Conservation (phyloP, 306 rosid species). For the Vicia faba region DNA sequence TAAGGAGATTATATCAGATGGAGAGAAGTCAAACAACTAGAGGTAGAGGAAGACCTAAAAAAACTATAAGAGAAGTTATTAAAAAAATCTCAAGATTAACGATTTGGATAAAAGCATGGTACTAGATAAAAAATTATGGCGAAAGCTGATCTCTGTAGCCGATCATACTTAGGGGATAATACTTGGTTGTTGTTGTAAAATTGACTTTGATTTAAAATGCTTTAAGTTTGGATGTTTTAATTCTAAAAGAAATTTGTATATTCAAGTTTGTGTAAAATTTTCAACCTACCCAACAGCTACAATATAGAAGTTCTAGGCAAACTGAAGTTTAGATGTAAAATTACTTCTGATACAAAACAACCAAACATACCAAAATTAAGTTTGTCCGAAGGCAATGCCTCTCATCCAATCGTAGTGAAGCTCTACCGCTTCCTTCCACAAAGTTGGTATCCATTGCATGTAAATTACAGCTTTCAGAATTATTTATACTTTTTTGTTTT, state of each 20-base stretch:
- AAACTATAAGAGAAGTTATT: too few species aligned
- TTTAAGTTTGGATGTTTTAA: not conserved
- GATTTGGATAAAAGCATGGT: too few species aligned
- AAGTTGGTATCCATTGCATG: constrained; percentile 22
- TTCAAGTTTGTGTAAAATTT: not conserved
- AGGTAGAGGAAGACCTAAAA: too few species aligned
- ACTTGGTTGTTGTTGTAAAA: not conserved
- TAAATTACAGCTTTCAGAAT: constrained; percentile 12
- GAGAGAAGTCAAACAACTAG: too few species aligned
- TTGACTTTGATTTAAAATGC: constrained; percentile 1
- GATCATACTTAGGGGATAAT: too few species aligned
- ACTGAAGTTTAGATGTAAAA: not conserved
- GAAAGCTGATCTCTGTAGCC: too few species aligned
- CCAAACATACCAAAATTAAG: not conserved
- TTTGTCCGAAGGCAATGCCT: not conserved
- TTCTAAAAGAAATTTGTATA: not conserved
- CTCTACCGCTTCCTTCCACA: not conserved
- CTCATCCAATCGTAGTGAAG: not conserved
- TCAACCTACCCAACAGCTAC: not conserved
- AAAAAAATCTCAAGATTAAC: too few species aligned
- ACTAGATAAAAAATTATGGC: too few species aligned
- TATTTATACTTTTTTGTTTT: not conserved
- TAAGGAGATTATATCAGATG: too few species aligned
- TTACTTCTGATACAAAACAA: not conserved
- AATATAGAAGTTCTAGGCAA: not conserved